Base-by-base conservation (phyloP, 306 rosid species). In the Quercus rubra region DNA sequence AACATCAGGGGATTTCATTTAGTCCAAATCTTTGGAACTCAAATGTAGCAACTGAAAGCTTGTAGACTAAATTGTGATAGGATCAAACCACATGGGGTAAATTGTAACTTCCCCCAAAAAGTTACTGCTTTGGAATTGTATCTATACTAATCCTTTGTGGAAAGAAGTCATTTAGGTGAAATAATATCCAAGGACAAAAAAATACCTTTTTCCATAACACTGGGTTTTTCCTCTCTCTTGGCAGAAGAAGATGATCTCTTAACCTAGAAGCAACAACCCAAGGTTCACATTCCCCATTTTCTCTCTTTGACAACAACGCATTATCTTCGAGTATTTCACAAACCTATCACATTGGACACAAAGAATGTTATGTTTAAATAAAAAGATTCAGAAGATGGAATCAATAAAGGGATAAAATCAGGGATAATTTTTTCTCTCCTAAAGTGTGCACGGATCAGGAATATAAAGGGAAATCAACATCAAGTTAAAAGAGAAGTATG, bases 241-340 rank as follows among this genome's bases (percentile, higher is more conserved):
- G 95, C 77, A 87, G 85, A 87, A 94, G 97, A 86, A 94, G 89
- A 85, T 90, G 94, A 89, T 92, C 98, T 10, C 95, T 92, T 85
- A 94, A 85, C 81, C 90, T 80, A 74, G 98, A 90, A 46, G 93
- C 89, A 86, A 94, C 91, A 75, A 92, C 89, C 98, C 98, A 94
- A 58, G 97, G 83, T 85, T 90, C 98, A 79, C 79, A 72, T 86
- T 87, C 91, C 33, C 87, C 86, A 66, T 85, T 85, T 51, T 13
- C 81, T 61, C 86, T 84, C 82, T 86, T 91, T 70, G 98, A 89
- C 70, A 79, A 85, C 85, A 92, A 55, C 25, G 93, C 97, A 78
- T 91, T 92, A 77, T 94, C 97, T 89, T 91, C 98, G 8, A 94
- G 98, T 83, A 90, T 83, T 83, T 92, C 97, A 75, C 98, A 91